Evolutionary conservation across 2,329 filamentous ascomycete genomes (phyloP).

Genomic region (Claviceps arundinis): DNA sequence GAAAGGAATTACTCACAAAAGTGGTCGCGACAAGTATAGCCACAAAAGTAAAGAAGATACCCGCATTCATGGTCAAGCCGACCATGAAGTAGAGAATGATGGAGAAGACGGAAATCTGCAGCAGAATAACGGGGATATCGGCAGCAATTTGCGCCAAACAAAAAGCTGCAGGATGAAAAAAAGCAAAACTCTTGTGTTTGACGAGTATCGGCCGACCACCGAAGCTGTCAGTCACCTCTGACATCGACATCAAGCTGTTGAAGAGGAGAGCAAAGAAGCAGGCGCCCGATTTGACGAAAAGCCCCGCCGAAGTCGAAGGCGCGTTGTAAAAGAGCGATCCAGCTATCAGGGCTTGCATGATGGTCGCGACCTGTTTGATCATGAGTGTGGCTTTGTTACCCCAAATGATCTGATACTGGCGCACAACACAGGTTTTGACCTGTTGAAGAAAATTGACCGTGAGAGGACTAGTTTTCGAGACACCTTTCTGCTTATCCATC

Average conservation of each 20-base stretch:
- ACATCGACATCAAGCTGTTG: slow-evolving; percentile 48
- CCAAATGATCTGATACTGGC: slow-evolving; percentile 53
- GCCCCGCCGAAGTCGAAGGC: slow-evolving; percentile 39
- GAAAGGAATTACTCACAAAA: slow-evolving; percentile 25
- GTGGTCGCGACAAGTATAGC: slow-evolving; percentile 35
- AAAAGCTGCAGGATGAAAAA: slow-evolving; percentile 45
- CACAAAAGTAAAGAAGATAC: slow-evolving; percentile 50
- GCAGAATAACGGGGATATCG: slow-evolving; percentile 40
- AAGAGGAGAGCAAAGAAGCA: slow-evolving; percentile 52
- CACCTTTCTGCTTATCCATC: slow-evolving; percentile 39
- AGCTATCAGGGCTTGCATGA: slow-evolving; percentile 47
- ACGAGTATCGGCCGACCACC: slow-evolving; percentile 43
- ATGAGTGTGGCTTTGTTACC: slow-evolving; percentile 51
- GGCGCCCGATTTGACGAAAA: slow-evolving; percentile 52
- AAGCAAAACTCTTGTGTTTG: slow-evolving; percentile 45
- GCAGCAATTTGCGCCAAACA: slow-evolving; percentile 42
- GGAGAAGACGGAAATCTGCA: slow-evolving; percentile 45
- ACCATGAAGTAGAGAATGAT: slow-evolving; percentile 53
- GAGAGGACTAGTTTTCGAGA: slow-evolving; percentile 40
- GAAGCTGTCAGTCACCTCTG: slow-evolving; percentile 53
- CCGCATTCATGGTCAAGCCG: slow-evolving; percentile 36
- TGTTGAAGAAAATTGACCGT: slow-evolving; percentile 43
- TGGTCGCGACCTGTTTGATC: slow-evolving; percentile 45
- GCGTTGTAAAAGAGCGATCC: slow-evolving; percentile 58
- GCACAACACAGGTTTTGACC: slow-evolving; percentile 39